Evolutionary conservation across 768 basidiomycete species (phyloP), one percentile per base, ranked within the genome.

Genomic region (Lentinula aciculospora): DNA sequence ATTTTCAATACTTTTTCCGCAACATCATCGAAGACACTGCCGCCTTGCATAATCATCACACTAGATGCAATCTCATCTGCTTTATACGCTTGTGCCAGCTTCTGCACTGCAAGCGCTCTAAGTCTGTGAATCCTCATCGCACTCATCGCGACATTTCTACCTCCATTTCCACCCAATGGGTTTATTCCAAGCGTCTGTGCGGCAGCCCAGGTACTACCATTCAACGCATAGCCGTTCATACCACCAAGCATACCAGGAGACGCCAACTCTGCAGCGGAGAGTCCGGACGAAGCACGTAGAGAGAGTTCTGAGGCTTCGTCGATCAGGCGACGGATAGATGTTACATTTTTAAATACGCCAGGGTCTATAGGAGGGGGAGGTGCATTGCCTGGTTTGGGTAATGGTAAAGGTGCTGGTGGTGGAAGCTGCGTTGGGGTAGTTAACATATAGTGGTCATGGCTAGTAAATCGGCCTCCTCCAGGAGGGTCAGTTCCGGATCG

Each of bases 31-130:
- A 95, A 90, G 2, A 94, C 89, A 61, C 86, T 92, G 4, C 93
- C 92, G 36, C 92, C 92, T 67, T 95, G 93, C 93, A 95, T 95
- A 31, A 95, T 85, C 86, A 94, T 91, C 27, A 95, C 93, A 65
- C 89, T 92, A 0, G 90, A 89, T 1, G 93, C 93, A 64, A 95
- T 91, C 69, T 95, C 93, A 67, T 95, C 93, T 10, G 83, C 79
- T 67, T 85, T 84, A 66, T 95, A 95, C 4, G 93, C 93, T 23
- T 85, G 81, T 0, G 92, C 90, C 39, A 94, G 75, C 68, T 92
- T 92, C 70, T 92, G 88, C 19, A 95, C 90, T 0, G 93, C 92
- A 28, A 94, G 78, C 0, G 83, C 86, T 32, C 93, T 75, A 44
- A 95, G 71, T 51, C 91, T 77, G 67, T 94, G 91, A 40, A 93